These are phyloP conservation scores for Nephelium lappaceum DNA, from an alignment of 345 rosid species.

Conservation along the genomic window DNA sequence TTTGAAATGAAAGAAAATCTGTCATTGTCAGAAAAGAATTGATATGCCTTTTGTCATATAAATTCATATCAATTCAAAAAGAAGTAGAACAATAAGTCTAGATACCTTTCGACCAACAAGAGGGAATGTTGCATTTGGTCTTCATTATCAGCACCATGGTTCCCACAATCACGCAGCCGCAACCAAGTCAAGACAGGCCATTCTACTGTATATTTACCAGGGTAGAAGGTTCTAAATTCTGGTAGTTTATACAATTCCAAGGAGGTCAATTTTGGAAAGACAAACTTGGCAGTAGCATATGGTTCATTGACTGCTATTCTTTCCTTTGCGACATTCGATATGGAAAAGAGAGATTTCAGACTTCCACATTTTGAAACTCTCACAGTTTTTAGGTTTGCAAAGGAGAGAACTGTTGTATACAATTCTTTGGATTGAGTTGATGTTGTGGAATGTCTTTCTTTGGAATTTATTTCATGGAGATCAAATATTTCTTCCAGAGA, in stretches of 20 bases:
- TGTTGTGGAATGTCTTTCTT: too few relatives aligned
- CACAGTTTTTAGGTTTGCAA: not conserved
- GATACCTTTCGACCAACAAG: not conserved
- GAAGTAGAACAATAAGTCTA: too few relatives aligned
- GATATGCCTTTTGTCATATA: too few relatives aligned
- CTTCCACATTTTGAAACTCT: not conserved
- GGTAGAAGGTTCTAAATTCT: slow-evolving; percentile 15
- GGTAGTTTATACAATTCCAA: not conserved
- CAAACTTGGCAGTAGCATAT: slow-evolving; percentile 1
- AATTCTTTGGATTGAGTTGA: too few relatives aligned
- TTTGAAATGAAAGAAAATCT: too few relatives aligned
- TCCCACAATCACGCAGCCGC: not conserved
- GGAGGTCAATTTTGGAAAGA: slow-evolving; percentile 16
- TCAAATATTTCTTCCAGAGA: too few relatives aligned
- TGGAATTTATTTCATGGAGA: too few relatives aligned
- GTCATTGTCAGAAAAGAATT: too few relatives aligned
- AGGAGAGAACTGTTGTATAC: too few relatives aligned
- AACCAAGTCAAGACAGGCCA: slow-evolving; percentile 22
- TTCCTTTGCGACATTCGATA: too few relatives aligned
- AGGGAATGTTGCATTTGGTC: not conserved
- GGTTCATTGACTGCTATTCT: not conserved
- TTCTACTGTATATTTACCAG: slow-evolving; percentile 3
- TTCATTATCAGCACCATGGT: too few relatives aligned
- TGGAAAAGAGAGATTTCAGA: slow-evolving; percentile 19
- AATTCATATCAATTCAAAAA: not conserved